A percentile compares a stretch with the other conserved stretches of the same genome.
Conservation (phyloP, 176 grass and related monocot species). For the Carex scoparia region DNA sequence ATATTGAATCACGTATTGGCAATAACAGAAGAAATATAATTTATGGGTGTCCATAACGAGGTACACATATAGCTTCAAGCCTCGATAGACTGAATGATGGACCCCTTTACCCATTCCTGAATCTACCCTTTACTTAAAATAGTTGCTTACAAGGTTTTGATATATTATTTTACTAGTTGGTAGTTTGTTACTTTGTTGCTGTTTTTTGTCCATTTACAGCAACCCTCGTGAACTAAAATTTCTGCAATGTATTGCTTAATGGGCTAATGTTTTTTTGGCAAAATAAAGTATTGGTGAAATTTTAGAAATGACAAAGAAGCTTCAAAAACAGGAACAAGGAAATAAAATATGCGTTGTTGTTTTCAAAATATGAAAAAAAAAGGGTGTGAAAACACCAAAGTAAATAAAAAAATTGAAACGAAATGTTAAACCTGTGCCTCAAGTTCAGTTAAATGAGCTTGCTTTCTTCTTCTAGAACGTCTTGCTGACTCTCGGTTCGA, state of each 20-base stretch:
- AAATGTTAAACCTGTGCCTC: constrained; percentile 43
- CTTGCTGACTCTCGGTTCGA: constrained; percentile 81
- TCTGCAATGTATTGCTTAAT: neutral
- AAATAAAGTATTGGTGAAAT: neutral
- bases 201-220: neutral
- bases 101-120: neutral
- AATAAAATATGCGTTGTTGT: neutral
- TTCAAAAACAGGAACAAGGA: neutral
- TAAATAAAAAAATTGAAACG: neutral
- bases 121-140: neutral
- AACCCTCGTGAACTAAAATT: neutral
- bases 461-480: constrained; percentile 77
- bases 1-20: neutral
- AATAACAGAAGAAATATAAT: neutral
- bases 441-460: constrained; percentile 65
- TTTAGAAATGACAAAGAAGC: neutral
- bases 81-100: neutral
- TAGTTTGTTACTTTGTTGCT: neutral
- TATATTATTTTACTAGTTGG: neutral
- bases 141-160: neutral
- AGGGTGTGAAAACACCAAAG: neutral
- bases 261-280: neutral
- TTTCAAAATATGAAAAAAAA: neutral
- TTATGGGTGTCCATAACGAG: neutral
- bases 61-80: neutral